Percentiles rank a stretch among this genome's conserved stretches.
These are phyloP conservation scores for Pseudogymnoascus sp. DNA, from an alignment of 2,329 filamentous ascomycete species.

Conservation along the genomic window DNA sequence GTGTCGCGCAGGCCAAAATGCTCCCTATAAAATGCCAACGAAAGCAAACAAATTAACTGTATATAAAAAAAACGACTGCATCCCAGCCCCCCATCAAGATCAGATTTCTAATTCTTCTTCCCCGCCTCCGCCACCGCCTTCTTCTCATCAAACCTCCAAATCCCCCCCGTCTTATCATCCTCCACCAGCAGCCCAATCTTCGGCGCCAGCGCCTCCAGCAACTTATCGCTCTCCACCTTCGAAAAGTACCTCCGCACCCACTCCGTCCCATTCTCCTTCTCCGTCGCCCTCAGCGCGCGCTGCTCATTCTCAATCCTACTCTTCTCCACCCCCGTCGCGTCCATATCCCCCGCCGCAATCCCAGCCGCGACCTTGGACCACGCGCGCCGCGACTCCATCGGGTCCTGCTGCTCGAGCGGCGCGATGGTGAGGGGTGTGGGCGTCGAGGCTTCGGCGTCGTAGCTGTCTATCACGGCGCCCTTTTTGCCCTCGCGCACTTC, in stretches of 20 bases:
- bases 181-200: slow-evolving; percentile 32
- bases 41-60: background rate
- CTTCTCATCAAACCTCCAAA: slow-evolving; percentile 59
- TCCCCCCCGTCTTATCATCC: slow-evolving; percentile 59
- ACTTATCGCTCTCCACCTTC: slow-evolving; percentile 37
- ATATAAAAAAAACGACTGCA: background rate
- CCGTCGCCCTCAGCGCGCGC: slow-evolving; percentile 64
- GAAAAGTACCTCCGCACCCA: slow-evolving; percentile 87
- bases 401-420: slow-evolving; percentile 70
- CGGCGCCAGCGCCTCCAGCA: slow-evolving; percentile 36
- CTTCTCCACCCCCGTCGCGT: slow-evolving; percentile 70
- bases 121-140: slow-evolving; percentile 14
- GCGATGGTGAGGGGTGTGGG: slow-evolving; percentile 64
- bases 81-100: background rate
- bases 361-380: slow-evolving; percentile 80
- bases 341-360: slow-evolving; percentile 77
- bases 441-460: slow-evolving; percentile 48
- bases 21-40: slow-evolving; percentile 3
- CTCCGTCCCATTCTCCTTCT: slow-evolving; percentile 62
- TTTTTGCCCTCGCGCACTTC: slow-evolving; percentile 63
- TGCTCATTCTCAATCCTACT: slow-evolving; percentile 84
- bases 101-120: background rate
- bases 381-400: slow-evolving; percentile 78
- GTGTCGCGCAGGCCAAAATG: background rate
- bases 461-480: slow-evolving; percentile 47